Evolutionary conservation across 1,139 yeast species (phyloP).

Genomic region (Suhomyces chickasaworum): DNA sequence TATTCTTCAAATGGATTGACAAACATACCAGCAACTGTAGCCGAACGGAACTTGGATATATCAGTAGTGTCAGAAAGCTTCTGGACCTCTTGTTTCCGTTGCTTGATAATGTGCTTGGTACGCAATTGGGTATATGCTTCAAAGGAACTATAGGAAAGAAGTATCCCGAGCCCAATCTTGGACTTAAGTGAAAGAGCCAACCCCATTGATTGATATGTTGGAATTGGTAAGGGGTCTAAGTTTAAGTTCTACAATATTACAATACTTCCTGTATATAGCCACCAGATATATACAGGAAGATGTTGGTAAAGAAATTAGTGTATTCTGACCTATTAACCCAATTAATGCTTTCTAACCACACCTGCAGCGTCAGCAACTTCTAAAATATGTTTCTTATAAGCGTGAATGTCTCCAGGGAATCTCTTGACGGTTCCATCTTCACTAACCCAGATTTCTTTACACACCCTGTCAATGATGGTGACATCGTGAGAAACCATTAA

Average conservation of each 20-base stretch:
- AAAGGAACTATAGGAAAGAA: constrained; percentile 67
- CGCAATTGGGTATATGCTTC: constrained; percentile 61
- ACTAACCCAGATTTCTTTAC: constrained; percentile 94
- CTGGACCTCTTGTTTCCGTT: constrained; percentile 45
- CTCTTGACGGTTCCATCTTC: constrained; percentile 79
- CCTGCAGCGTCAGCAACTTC: constrained; percentile 79
- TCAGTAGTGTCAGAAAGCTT: constrained; percentile 18
- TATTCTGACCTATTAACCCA: background rate
- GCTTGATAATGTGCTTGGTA: constrained; percentile 58
- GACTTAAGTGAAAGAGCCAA: constrained; percentile 25
- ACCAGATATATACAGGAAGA: background rate
- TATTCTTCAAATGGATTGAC: constrained; percentile 94
- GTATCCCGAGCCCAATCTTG: constrained; percentile 53
- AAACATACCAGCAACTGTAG: constrained; percentile 74
- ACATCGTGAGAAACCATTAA: constrained; percentile 98
- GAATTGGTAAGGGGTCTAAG: background rate
- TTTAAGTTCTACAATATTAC: background rate
- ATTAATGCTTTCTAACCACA: constrained; percentile 79
- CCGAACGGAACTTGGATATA: constrained; percentile 41
- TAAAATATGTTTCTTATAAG: constrained; percentile 85
- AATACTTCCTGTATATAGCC: background rate
- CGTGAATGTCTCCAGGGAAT: constrained; percentile 83
- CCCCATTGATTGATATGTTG: constrained; percentile 6
- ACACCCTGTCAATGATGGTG: constrained; percentile 79
- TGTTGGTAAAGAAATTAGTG: background rate